phyloP scores from a whole-genome alignment of 371 early-diverging fungal species.

The Massospora cicadina region DNA sequence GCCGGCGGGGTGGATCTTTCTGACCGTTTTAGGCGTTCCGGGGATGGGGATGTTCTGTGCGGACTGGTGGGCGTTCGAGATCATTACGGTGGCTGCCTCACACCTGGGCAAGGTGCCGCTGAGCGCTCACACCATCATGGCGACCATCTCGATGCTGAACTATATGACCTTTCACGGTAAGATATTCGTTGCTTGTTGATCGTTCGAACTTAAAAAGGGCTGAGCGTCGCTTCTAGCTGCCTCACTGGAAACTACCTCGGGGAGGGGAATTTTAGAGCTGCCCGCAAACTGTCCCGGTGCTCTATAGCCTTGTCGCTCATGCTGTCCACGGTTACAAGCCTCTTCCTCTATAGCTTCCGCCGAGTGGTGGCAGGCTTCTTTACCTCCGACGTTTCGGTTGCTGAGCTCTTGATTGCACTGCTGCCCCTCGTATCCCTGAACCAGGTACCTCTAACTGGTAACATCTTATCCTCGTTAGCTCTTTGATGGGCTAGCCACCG shows the following conservation, averaged over 20 bases:
- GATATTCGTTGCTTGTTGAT: too few species aligned
- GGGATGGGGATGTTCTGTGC: conserved; percentile 45
- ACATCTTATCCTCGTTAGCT: conserved; percentile 15
- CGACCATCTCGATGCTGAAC: conserved; percentile 49
- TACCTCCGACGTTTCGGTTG: conserved; percentile 45
- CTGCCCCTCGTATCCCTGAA: conserved; percentile 62
- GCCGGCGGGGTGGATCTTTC: conserved; percentile 22
- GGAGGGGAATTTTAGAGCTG: conserved; percentile 20
- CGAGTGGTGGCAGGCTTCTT: conserved; percentile 25
- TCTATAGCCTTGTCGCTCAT: conserved; percentile 26
- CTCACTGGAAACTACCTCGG: conserved; percentile 65
- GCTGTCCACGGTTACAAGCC: conserved; percentile 20
- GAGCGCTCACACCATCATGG: conserved; percentile 69
- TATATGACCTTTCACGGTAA: conserved; percentile 39
- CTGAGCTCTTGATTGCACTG: conserved; percentile 39
- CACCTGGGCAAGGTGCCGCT: conserved; percentile 54
- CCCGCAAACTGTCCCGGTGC: conserved; percentile 23
- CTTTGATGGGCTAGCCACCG: background rate
- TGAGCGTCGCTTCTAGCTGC: conserved; percentile 54
- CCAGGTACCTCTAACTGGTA: conserved; percentile 23
- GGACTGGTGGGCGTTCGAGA: conserved; percentile 57
- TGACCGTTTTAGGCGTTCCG: conserved; percentile 25
- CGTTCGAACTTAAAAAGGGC: conserved; percentile 2
- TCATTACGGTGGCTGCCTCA: conserved; percentile 55
- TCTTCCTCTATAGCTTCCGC: conserved; percentile 19